These are phyloP conservation scores for Chenopodium album DNA, from an alignment of 148 eudicot species.

Conservation along the genomic window DNA sequence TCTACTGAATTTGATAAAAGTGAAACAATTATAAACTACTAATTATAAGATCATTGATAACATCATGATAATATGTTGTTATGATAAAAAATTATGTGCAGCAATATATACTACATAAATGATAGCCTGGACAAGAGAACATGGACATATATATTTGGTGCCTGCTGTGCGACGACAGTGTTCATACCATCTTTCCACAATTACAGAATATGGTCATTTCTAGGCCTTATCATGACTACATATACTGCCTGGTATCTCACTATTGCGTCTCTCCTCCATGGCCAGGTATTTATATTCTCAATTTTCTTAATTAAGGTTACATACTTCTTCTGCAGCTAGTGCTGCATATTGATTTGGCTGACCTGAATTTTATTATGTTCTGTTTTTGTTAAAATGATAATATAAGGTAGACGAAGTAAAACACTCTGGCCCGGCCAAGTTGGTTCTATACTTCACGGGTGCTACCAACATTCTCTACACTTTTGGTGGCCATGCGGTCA, in stretches of 20 bases:
- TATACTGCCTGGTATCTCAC: conserved; percentile 91
- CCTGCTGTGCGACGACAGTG: conserved; percentile 77
- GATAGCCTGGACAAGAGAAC: conserved; percentile 79
- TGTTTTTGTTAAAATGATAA: too few species aligned
- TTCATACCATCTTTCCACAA: conserved; percentile 83
- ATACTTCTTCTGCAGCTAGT: too few species aligned
- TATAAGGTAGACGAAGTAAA: conserved; percentile 64
- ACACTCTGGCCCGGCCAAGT: conserved; percentile 61
- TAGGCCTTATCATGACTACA: conserved; percentile 77
- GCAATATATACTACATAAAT: conserved; percentile 82
- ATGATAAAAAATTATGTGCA: conserved; percentile 24
- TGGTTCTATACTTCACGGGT: conserved; percentile 79
- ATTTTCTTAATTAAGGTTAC: too few species aligned
- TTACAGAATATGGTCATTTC: conserved; percentile 74
- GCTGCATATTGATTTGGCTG: too few species aligned
- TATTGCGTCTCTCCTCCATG: conserved; percentile 72
- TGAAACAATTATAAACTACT: too few species aligned
- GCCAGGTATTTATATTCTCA: conserved; percentile 49
- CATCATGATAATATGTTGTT: too few species aligned
- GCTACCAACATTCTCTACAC: conserved; percentile 89
- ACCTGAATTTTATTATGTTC: too few species aligned
- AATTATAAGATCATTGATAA: too few species aligned
- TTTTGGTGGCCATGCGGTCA: conserved; percentile 83
- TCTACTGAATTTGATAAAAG: too few species aligned
- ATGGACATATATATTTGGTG: conserved; percentile 89